phyloP scores from a whole-genome alignment of 768 basidiomycete genomes.

The Wakefieldia striispora region DNA sequence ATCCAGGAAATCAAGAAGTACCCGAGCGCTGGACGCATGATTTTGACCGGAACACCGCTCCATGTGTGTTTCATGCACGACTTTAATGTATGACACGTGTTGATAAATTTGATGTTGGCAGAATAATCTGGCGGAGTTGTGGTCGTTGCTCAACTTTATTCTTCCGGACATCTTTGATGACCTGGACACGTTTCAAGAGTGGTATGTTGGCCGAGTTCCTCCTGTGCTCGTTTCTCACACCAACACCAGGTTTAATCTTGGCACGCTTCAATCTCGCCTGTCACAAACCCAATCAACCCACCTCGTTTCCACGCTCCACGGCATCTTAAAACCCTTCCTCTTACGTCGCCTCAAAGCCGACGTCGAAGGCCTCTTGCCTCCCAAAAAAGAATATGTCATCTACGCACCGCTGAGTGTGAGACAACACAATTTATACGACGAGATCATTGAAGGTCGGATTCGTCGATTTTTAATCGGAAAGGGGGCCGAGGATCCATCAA shows the following conservation, averaged over 20 bases:
- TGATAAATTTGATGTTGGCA: constrained; percentile 33
- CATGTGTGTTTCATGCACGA: constrained; percentile 55
- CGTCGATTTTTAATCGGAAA: constrained; percentile 56
- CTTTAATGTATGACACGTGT: neutral
- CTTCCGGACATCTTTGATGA: constrained; percentile 93
- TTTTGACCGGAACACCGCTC: constrained; percentile 93
- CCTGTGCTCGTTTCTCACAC: constrained; percentile 6
- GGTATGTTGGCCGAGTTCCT: constrained; percentile 43
- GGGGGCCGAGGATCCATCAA: constrained; percentile 24
- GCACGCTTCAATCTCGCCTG: constrained; percentile 55
- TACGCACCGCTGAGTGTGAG: constrained; percentile 83
- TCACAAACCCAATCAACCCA: constrained; percentile 57
- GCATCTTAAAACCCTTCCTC: constrained; percentile 93
- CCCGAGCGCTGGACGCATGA: constrained; percentile 80
- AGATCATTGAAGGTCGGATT: constrained; percentile 68
- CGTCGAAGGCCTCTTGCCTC: constrained; percentile 76
- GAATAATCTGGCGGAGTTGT: constrained; percentile 95
- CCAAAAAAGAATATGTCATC: constrained; percentile 92
- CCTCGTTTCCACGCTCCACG: constrained; percentile 78
- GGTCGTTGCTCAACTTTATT: constrained; percentile 95
- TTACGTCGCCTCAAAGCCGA: constrained; percentile 89
- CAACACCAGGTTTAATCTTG: constrained; percentile 63
- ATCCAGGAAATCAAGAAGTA: constrained; percentile 91
- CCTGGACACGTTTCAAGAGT: constrained; percentile 85
- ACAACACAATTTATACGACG: constrained; percentile 85